These are phyloP conservation scores for Globisporangium nagaii DNA, from an alignment of 352 stramenopile genomes.

Conservation along the genomic window DNA sequence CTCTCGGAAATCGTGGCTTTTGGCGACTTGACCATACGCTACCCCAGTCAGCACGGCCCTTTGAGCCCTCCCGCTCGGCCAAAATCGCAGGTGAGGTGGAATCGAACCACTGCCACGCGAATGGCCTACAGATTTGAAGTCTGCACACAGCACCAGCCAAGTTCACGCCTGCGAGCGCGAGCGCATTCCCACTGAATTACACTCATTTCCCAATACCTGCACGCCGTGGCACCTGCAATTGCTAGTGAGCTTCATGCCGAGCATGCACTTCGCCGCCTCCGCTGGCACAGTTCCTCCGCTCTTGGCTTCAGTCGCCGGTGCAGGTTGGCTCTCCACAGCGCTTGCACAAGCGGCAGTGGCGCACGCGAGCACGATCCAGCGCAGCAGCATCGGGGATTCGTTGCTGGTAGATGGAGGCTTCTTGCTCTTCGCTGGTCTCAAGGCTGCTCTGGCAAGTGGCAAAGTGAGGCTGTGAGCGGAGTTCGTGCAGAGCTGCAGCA, in stretches of 20 bases:
- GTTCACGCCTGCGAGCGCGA: slow-evolving; percentile 61
- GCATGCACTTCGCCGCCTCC: not conserved
- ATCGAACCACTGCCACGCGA: slow-evolving; percentile 89
- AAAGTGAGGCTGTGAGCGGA: no score
- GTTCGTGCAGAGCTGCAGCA: no score
- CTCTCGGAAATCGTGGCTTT: not conserved
- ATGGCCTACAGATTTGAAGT: slow-evolving; percentile 92
- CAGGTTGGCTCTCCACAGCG: not conserved
- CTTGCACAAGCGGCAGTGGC: not conserved
- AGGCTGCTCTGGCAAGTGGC: no score
- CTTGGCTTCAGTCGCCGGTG: not conserved
- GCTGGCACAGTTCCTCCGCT: not conserved
- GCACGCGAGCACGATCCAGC: not conserved
- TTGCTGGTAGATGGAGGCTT: not conserved
- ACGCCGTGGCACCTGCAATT: no score
- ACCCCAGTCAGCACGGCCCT: not conserved
- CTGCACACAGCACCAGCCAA: slow-evolving; percentile 89
- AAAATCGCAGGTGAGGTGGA: slow-evolving; percentile 85
- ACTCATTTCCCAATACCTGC: not conserved
- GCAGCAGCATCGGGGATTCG: not conserved
- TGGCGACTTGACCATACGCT: not conserved
- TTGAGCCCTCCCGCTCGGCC: not conserved
- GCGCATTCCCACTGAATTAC: not conserved
- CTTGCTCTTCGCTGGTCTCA: no score
- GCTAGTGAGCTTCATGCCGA: not conserved